Evolutionary conservation across 2,329 filamentous ascomycete species (phyloP).

Genomic region (Aspergillus calidoustus): DNA sequence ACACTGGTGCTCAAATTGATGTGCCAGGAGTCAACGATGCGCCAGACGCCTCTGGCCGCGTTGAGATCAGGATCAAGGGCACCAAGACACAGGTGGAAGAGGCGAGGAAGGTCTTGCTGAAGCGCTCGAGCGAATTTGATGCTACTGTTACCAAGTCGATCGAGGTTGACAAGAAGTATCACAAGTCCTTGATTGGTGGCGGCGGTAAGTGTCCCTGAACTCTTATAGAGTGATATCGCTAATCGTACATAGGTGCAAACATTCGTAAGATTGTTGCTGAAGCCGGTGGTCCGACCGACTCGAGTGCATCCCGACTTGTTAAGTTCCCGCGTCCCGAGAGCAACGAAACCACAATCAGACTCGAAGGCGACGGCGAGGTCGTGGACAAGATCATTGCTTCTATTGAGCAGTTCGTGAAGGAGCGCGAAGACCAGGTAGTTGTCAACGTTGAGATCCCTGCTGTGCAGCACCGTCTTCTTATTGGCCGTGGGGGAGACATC

Average conservation of each 20-base stretch:
- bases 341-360: constrained; percentile 79
- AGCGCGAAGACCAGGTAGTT: constrained; percentile 81
- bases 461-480: constrained; percentile 87
- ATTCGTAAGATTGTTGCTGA: constrained; percentile 84
- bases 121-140: constrained; percentile 85
- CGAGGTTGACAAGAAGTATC: constrained; percentile 92
- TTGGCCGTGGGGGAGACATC: constrained; percentile 87
- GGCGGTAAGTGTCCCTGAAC: constrained; percentile 68
- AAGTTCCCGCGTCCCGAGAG: constrained; percentile 91
- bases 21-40: constrained; percentile 81
- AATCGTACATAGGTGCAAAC: constrained; percentile 67
- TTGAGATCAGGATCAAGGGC: constrained; percentile 90
- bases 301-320: constrained; percentile 83
- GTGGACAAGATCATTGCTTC: constrained; percentile 87
- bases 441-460: constrained; percentile 80
- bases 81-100: constrained; percentile 89
- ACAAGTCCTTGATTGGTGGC: constrained; percentile 81
- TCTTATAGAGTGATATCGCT: constrained; percentile 43
- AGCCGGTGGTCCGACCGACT: constrained; percentile 87
- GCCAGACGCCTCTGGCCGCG: constrained; percentile 66
- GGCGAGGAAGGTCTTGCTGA: constrained; percentile 86
- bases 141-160: constrained; percentile 83
- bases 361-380: constrained; percentile 81
- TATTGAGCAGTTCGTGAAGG: constrained; percentile 79
- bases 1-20: constrained; percentile 87